These are phyloP conservation scores for Alternaria infectoria DNA, from an alignment of 2,329 filamentous ascomycete genomes.

Conservation along the genomic window DNA sequence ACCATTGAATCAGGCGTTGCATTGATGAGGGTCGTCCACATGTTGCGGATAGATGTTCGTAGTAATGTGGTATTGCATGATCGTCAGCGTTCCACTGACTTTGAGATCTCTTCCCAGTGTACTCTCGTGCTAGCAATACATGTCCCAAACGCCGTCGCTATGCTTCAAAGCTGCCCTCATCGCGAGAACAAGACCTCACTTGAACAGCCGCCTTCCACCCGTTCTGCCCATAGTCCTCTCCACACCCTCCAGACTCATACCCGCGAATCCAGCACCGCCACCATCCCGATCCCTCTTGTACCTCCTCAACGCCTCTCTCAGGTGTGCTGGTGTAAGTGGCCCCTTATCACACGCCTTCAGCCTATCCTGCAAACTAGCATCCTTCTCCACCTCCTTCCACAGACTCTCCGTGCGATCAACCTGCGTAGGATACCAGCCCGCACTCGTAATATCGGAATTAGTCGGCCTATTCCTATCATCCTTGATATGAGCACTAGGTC, in stretches of 20 bases:
- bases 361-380: conserved; percentile 33
- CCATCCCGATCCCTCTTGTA: conserved; percentile 70
- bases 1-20: neutral
- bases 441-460: conserved; percentile 33
- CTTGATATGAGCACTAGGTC: conserved; percentile 39
- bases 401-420: conserved; percentile 29
- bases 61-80: neutral
- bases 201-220: conserved; percentile 55
- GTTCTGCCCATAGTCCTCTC: conserved; percentile 53
- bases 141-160: conserved; percentile 20
- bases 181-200: conserved; percentile 25
- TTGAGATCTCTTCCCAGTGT: neutral
- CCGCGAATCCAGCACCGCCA: conserved; percentile 61
- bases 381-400: conserved; percentile 37
- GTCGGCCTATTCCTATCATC: conserved; percentile 36
- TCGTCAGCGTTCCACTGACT: neutral
- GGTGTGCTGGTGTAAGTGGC: conserved; percentile 74
- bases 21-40: neutral
- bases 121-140: neutral
- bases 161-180: neutral
- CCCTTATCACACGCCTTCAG: conserved; percentile 50
- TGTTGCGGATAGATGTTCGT: too few species aligned
- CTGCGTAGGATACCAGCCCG: conserved; percentile 33
- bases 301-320: conserved; percentile 74
- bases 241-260: conserved; percentile 56